These are phyloP conservation scores for Scolecobasidium constrictum DNA, from an alignment of 2,329 filamentous ascomycete species.

Conservation along the genomic window DNA sequence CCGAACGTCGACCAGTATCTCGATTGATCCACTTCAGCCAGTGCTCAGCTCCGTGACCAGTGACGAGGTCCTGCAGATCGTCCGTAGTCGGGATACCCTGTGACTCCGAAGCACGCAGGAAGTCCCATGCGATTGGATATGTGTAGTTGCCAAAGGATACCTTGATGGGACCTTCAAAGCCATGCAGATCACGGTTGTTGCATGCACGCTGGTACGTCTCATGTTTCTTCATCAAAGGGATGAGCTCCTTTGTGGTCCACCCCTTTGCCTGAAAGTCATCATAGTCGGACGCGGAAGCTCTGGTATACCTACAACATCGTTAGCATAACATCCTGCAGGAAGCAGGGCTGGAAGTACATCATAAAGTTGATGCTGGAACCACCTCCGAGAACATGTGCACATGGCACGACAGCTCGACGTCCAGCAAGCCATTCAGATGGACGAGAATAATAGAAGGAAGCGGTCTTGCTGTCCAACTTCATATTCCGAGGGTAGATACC, in stretches of 20 bases:
- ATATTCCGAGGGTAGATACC: slow-evolving; percentile 71
- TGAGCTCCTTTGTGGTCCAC: slow-evolving; percentile 65
- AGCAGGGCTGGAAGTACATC: slow-evolving; percentile 28
- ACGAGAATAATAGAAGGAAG: slow-evolving; percentile 69
- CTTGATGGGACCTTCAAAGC: slow-evolving; percentile 71
- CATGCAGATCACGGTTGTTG: slow-evolving; percentile 54
- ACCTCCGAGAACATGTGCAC: slow-evolving; percentile 60
- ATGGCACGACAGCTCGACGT: slow-evolving; percentile 62
- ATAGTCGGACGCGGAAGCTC: slow-evolving; percentile 61
- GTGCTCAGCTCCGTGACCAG: slow-evolving; percentile 61
- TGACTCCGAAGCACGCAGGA: slow-evolving; percentile 59
- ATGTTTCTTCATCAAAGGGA: slow-evolving; percentile 70
- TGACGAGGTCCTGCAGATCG: slow-evolving; percentile 62
- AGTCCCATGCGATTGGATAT: slow-evolving; percentile 74
- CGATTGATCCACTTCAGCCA: slow-evolving; percentile 81
- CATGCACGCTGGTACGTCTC: slow-evolving; percentile 58
- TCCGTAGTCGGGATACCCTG: slow-evolving; percentile 67
- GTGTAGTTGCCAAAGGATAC: slow-evolving; percentile 73
- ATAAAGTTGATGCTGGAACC: slow-evolving; percentile 71
- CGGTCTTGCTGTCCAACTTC: slow-evolving; percentile 71
- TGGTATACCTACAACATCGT: slow-evolving; percentile 49
- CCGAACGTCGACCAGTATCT: slow-evolving; percentile 58
- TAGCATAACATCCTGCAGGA: not conserved
- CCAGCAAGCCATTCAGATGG: slow-evolving; percentile 63
- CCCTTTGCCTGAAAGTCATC: slow-evolving; percentile 72